Evolutionary conservation across 352 stramenopile species (phyloP).

Genomic region (Globisporangium rhizosaccharum): DNA sequence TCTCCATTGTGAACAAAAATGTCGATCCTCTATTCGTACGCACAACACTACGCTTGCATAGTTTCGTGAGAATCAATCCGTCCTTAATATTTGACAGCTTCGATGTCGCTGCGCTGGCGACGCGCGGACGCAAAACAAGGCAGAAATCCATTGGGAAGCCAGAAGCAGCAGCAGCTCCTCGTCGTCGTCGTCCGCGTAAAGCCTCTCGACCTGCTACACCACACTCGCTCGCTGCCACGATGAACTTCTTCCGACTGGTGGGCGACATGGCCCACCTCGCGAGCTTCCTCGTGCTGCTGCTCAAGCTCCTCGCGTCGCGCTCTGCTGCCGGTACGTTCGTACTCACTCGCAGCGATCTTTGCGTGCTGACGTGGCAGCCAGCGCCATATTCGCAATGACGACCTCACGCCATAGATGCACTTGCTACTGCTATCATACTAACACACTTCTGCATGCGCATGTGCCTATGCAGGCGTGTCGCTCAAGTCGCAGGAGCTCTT

Average conservation of each 20-base stretch:
- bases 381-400: too few relatives aligned
- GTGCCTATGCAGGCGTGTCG: slow-evolving; percentile 87
- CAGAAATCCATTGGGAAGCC: too few relatives aligned
- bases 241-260: slow-evolving; percentile 97
- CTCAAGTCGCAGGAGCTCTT: slow-evolving; percentile 99
- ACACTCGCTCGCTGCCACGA: slow-evolving; percentile 19
- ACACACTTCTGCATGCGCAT: not conserved
- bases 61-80: too few relatives aligned
- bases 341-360: not conserved
- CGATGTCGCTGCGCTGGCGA: too few relatives aligned
- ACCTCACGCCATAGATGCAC: not conserved
- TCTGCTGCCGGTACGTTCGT: slow-evolving; percentile 55
- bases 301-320: slow-evolving; percentile 91
- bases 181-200: not conserved
- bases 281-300: slow-evolving; percentile 98
- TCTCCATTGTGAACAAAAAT: too few relatives aligned
- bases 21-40: too few relatives aligned
- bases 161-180: not conserved
- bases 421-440: not conserved
- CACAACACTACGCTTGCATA: too few relatives aligned
- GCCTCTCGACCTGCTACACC: too few relatives aligned
- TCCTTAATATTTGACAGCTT: too few relatives aligned
- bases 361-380: not conserved
- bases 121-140: too few relatives aligned
- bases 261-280: slow-evolving; percentile 99